Evolutionary conservation across 148 eudicot genomes (phyloP).

Genomic region (Silene uniflora): DNA sequence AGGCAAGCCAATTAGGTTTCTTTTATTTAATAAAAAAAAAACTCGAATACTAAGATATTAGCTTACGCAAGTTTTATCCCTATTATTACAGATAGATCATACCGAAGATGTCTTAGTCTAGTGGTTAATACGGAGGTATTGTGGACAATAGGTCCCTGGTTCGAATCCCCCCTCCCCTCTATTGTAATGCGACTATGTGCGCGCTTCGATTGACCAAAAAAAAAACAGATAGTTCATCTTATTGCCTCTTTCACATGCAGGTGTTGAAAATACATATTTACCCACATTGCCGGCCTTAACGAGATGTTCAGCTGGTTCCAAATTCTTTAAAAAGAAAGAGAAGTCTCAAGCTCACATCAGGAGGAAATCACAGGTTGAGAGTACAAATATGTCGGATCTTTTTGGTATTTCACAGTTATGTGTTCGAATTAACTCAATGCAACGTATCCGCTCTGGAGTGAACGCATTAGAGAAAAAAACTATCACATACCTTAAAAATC

Average conservation of each 20-base stretch:
- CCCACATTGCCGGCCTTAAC: constrained; percentile 80
- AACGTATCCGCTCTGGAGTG: constrained; percentile 55
- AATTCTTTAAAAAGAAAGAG: constrained; percentile 72
- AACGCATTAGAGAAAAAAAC: constrained; percentile 59
- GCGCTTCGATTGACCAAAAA: no score
- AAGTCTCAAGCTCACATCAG: constrained; percentile 38
- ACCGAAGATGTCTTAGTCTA: no score
- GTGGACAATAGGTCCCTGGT: no score
- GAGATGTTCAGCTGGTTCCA: constrained; percentile 73
- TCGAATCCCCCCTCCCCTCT: no score
- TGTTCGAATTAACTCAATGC: constrained; percentile 78
- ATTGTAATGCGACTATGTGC: no score
- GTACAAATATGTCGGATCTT: constrained; percentile 36
- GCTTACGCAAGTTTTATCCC: background rate
- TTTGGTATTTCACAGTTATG: constrained; percentile 59
- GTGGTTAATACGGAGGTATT: no score
- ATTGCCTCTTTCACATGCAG: constrained; percentile 33
- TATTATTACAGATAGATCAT: background rate
- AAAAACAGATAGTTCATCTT: background rate
- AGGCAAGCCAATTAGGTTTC: no score
- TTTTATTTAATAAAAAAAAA: no score
- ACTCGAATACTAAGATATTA: background rate
- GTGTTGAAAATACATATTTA: constrained; percentile 48
- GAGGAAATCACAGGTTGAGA: constrained; percentile 52
- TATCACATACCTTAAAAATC: constrained; percentile 44